A percentile compares a stretch with the other conserved stretches of the same genome.
phyloP scores from a whole-genome alignment of 176 grass and related monocot species.

The Ensete ventricosum region DNA sequence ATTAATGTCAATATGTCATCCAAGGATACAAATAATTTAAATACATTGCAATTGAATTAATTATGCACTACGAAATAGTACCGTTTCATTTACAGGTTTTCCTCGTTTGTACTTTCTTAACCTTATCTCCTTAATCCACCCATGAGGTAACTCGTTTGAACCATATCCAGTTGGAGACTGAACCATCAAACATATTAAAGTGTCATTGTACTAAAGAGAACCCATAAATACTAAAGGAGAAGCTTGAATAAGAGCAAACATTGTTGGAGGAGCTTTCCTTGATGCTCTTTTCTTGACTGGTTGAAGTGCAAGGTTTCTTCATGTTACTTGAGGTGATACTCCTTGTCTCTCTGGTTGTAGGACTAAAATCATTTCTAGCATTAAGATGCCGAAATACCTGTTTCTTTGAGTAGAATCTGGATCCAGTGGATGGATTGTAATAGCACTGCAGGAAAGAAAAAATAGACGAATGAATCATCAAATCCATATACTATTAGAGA shows the following conservation, averaged over 20 bases:
- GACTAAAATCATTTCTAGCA: not conserved
- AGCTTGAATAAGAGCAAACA: not conserved
- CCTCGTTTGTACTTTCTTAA: slow-evolving; percentile 11
- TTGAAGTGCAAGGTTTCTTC: not conserved
- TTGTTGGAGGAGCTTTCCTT: not conserved
- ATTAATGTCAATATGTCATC: not conserved
- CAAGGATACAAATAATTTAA: not conserved
- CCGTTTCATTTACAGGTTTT: not conserved
- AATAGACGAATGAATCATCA: not conserved
- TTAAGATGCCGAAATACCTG: slow-evolving; percentile 4
- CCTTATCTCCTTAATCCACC: slow-evolving; percentile 34
- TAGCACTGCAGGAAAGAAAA: slow-evolving; percentile 4
- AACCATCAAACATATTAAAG: not conserved
- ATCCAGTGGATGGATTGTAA: slow-evolving; percentile 6
- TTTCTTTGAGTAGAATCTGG: slow-evolving; percentile 21
- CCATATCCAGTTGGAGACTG: slow-evolving; percentile 3
- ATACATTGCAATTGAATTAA: not conserved
- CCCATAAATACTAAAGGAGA: not conserved
- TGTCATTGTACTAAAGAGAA: not conserved
- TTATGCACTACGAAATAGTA: not conserved
- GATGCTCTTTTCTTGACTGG: not conserved
- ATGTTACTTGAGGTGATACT: not conserved
- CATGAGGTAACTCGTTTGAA: slow-evolving; percentile 21
- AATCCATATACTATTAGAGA: not conserved
- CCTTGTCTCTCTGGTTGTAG: slow-evolving; percentile 2